Evolutionary conservation across 2,329 filamentous ascomycete species (phyloP), one percentile per base, ranked within the genome.

Genomic region (Sordariomycetes sp.): DNA sequence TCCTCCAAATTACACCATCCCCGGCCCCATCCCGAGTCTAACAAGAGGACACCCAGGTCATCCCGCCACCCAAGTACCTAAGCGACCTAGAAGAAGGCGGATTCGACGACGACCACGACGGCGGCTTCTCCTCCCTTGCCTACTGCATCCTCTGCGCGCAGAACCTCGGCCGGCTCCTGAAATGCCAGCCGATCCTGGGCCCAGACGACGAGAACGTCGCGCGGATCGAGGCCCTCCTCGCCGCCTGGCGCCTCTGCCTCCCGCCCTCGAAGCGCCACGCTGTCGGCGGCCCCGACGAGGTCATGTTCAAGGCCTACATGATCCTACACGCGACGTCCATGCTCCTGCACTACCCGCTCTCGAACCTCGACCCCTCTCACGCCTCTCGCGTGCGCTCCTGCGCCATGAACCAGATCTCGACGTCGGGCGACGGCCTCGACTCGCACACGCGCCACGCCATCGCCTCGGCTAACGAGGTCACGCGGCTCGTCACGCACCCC

Each of bases 231-330:
- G 69, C 75, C 0, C 70, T 79, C 2, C 70, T 83, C 48, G 79
- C 78, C 15, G 91, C 90, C 67, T 96, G 89, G 88, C 80, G 83
- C 57, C 79, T 92, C 53, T 87, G 94, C 64, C 74, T 96, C 0
- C 90, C 91, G 0, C 74, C 78, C 17, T 76, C 76, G 15, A 95
- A 95, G 70, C 77, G 77, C 57, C 81, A 89, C 60, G 76, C 88
- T 17, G 74, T 95, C 56, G 81, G 86, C 62, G 78, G 82, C 56
- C 76, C 91, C 12, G 91, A 96, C 67, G 89, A 95, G 70, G 86
- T 95, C 79, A 84, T 96, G 70, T 95, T 96, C 71, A 89, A 95
- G 68, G 90, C 89, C 1, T 86, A 89, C 61, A 92, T 95, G 82
- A 88, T 95, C 64, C 78, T 74, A 35, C 72, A 81, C 60, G 78